Conservation (phyloP, 441 rosid species). For the Viola pubescens region DNA sequence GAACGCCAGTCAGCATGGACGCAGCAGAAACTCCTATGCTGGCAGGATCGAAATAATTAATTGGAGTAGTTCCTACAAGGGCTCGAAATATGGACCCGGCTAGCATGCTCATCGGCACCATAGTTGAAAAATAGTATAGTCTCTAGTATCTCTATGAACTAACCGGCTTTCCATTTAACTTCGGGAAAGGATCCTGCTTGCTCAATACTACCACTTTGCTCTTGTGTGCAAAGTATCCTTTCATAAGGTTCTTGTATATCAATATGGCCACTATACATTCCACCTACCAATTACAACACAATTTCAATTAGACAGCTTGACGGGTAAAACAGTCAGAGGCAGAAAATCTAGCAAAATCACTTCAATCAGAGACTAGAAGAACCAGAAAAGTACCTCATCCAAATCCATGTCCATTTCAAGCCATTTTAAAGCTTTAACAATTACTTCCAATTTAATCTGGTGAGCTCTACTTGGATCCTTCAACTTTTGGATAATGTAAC, state of each 20-base stretch:
- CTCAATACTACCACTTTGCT: constrained; percentile 92
- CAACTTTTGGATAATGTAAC: constrained; percentile 76
- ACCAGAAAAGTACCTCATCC: constrained; percentile 57
- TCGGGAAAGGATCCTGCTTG: constrained; percentile 93
- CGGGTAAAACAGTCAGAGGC: not conserved
- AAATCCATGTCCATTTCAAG: constrained; percentile 88
- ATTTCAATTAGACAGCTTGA: constrained; percentile 1
- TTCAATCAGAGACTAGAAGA: not conserved
- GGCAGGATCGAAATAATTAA: too few species aligned
- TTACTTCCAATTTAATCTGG: constrained; percentile 85
- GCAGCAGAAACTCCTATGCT: too few species aligned
- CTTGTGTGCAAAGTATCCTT: constrained; percentile 87
- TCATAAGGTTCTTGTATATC: constrained; percentile 80
- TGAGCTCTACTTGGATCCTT: constrained; percentile 89
- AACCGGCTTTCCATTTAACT: constrained; percentile 68
- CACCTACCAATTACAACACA: constrained; percentile 40
- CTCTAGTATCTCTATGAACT: constrained; percentile 30
- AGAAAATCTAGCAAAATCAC: not conserved
- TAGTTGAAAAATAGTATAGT: not conserved
- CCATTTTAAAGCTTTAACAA: constrained; percentile 84
- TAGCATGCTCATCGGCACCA: too few species aligned
- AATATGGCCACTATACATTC: constrained; percentile 85
- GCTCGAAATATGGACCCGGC: too few species aligned
- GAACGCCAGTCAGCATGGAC: too few species aligned
- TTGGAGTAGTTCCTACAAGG: too few species aligned